Conservation (phyloP, 345 rosid species). For the Pugionium dolabratum region DNA sequence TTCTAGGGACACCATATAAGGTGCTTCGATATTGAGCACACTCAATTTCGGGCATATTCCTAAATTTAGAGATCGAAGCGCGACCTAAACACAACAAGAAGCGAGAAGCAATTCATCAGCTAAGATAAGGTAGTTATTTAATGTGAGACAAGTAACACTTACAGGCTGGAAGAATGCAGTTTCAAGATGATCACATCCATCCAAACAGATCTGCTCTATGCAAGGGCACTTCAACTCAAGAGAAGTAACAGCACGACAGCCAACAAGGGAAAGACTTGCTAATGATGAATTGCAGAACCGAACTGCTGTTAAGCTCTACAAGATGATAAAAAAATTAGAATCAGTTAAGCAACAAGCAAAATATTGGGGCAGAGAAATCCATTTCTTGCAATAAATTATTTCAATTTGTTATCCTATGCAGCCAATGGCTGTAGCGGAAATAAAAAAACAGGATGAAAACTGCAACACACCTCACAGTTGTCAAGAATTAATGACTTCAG, state of each 20-base stretch:
- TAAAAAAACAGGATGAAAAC: neutral
- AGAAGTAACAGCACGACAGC: constrained; percentile 77
- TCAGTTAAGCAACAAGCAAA: constrained; percentile 3
- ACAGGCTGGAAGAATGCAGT: constrained; percentile 87
- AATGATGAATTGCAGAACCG: constrained; percentile 75
- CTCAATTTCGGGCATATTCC: constrained; percentile 95
- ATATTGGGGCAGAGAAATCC: neutral
- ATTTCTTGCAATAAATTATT: constrained; percentile 3
- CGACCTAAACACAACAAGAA: constrained; percentile 58
- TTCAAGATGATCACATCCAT: constrained; percentile 98
- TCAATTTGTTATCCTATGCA: neutral
- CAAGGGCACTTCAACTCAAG: constrained; percentile 79
- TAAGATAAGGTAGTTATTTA: constrained; percentile 16
- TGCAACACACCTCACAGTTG: constrained; percentile 78
- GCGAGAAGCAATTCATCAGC: constrained; percentile 6
- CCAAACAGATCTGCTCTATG: constrained; percentile 82
- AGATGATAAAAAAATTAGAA: constrained; percentile 15
- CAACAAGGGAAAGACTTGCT: constrained; percentile 82
- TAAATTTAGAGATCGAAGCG: constrained; percentile 80
- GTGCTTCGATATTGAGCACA: constrained; percentile 72
- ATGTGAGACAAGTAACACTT: constrained; percentile 42
- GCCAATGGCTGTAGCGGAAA: neutral
- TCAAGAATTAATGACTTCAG: constrained; percentile 86
- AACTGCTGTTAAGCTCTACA: constrained; percentile 77
- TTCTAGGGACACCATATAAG: constrained; percentile 79